phyloP scores from a whole-genome alignment of 345 rosid genomes.

The Geranium brycei region DNA sequence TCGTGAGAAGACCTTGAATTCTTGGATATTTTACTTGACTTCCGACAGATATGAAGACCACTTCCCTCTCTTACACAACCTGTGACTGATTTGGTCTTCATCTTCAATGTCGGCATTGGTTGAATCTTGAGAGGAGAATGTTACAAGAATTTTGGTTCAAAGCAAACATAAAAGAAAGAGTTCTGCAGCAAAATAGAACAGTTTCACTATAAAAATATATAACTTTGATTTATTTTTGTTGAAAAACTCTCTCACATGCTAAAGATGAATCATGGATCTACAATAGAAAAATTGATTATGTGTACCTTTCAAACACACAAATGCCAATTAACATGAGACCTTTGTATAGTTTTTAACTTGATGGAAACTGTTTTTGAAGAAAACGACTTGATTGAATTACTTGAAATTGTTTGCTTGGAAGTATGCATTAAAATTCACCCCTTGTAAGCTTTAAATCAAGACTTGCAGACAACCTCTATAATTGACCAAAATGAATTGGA shows the following conservation, averaged over 20 bases:
- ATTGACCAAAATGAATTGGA: background rate
- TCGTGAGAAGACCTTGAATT: conserved; percentile 7
- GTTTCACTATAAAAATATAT: no score
- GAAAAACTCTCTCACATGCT: no score
- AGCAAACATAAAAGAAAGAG: background rate
- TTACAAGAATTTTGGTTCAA: background rate
- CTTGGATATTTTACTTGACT: conserved; percentile 12
- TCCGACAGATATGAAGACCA: conserved; percentile 4
- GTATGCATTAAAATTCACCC: background rate
- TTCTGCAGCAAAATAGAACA: background rate
- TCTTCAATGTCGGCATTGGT: conserved; percentile 13
- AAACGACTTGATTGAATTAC: background rate
- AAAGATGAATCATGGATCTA: no score
- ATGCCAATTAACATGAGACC: no score
- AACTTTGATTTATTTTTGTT: no score
- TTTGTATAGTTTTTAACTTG: no score
- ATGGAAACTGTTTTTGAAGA: no score
- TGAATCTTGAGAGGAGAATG: background rate
- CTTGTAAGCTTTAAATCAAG: background rate
- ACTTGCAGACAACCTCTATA: background rate
- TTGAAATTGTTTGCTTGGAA: background rate
- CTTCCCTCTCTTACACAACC: conserved; percentile 6
- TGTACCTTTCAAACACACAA: background rate
- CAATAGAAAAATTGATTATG: background rate
- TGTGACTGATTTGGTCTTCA: conserved; percentile 9